Evolutionary conservation across 305 asterid species (phyloP).

Genomic region (Fraxinus xanthoxyloides): DNA sequence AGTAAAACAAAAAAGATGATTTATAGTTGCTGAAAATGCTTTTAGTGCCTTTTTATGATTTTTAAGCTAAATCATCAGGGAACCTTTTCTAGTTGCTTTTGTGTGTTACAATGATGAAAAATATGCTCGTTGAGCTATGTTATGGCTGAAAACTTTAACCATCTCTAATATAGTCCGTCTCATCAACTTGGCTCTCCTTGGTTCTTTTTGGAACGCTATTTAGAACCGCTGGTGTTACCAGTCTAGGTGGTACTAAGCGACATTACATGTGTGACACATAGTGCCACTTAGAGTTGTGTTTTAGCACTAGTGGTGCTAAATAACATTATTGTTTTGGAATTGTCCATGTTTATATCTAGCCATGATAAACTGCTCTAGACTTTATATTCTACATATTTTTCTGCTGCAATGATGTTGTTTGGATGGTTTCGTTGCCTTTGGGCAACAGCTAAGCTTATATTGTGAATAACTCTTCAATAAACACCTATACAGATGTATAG

Average conservation of each 20-base stretch:
- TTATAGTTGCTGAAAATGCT: conserved; percentile 4
- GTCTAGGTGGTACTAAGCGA: background rate
- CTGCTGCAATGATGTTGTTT: background rate
- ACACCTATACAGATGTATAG: background rate
- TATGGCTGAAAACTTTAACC: background rate
- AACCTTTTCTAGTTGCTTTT: conserved; percentile 12
- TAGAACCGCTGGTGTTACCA: background rate
- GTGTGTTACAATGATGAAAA: background rate
- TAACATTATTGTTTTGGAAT: background rate
- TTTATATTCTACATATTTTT: background rate
- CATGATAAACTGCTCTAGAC: conserved; percentile 6
- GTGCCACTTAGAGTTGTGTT: background rate
- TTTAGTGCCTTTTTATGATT: background rate
- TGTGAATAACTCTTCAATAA: background rate
- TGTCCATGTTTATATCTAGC: background rate
- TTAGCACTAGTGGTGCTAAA: background rate
- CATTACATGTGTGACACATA: background rate
- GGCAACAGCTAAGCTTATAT: background rate
- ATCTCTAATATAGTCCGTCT: background rate
- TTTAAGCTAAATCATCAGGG: background rate
- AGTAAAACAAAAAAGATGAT: conserved; percentile 1
- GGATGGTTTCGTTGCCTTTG: background rate
- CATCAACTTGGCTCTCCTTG: background rate
- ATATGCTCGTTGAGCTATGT: background rate
- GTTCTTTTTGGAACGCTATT: background rate